Evolutionary conservation across 257 asterid species (phyloP).

Genomic region (Solanum clarkiae): DNA sequence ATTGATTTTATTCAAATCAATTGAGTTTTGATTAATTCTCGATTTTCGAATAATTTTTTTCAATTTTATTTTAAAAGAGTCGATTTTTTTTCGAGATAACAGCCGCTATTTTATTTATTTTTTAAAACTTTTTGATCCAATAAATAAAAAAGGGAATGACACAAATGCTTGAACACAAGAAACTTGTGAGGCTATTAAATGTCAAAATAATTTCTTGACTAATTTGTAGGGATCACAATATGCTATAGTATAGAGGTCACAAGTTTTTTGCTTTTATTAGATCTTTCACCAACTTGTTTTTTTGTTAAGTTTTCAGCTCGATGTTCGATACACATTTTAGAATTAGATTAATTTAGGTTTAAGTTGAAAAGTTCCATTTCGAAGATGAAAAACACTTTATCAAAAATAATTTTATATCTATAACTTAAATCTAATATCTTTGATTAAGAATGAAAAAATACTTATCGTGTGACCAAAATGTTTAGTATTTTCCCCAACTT

Average conservation of each 20-base stretch:
- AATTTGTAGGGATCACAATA: background rate
- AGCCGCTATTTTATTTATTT: background rate
- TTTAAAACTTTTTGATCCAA: background rate
- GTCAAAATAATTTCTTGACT: background rate
- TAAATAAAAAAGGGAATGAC: background rate
- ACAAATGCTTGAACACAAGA: background rate
- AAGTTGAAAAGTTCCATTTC: background rate
- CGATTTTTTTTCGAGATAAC: no score
- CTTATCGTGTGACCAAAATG: background rate
- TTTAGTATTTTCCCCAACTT: background rate
- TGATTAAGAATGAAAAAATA: background rate
- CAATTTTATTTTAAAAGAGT: no score
- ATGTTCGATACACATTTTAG: fast-evolving
- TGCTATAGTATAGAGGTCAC: conserved; percentile 1
- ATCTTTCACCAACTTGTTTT: background rate
- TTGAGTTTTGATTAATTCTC: no score
- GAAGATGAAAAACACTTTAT: fast-evolving
- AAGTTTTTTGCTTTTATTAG: background rate
- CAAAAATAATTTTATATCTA: fast-evolving
- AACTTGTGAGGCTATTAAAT: background rate
- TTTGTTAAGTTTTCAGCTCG: no score
- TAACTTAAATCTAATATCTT: fast-evolving
- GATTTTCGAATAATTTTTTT: no score
- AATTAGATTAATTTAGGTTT: background rate
- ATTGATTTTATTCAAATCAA: no score